Conservation (phyloP, 441 rosid species). For the Euphorbia schlechtendalii region DNA sequence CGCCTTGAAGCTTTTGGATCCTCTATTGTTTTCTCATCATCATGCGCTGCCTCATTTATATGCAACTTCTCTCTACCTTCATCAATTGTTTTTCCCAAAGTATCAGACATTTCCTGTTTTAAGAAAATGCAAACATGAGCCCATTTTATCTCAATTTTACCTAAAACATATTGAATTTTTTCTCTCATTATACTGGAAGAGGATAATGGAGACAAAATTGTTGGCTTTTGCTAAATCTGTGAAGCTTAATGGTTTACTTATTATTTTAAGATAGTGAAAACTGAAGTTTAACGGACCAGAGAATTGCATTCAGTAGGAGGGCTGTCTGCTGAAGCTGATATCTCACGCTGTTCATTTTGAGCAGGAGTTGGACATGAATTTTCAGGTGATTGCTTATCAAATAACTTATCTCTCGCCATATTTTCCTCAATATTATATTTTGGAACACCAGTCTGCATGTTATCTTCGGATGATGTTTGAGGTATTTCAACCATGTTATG, state of each 20-base stretch:
- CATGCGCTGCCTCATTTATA: background rate
- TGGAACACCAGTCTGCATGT: conserved; percentile 19
- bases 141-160: too few relatives aligned
- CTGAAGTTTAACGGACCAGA: conserved; percentile 22
- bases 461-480: conserved; percentile 18
- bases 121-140: background rate
- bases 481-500: conserved; percentile 19
- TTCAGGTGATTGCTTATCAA: conserved; percentile 14
- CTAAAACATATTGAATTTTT: too few relatives aligned
- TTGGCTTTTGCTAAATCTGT: too few relatives aligned
- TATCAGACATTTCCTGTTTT: conserved; percentile 21
- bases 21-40: too few relatives aligned
- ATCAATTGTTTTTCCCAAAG: conserved; percentile 6
- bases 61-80: conserved; percentile 2
- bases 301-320: conserved; percentile 6
- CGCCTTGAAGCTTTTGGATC: too few relatives aligned
- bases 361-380: background rate
- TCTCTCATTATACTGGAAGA: too few relatives aligned
- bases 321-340: conserved; percentile 16
- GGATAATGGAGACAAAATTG: too few relatives aligned
- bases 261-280: background rate
- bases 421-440: conserved; percentile 18
- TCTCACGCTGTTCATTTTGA: conserved; percentile 13
- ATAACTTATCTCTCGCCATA: background rate
- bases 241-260: background rate